These are phyloP conservation scores for Turritis glabra DNA, from an alignment of 345 rosid species.

Conservation along the genomic window DNA sequence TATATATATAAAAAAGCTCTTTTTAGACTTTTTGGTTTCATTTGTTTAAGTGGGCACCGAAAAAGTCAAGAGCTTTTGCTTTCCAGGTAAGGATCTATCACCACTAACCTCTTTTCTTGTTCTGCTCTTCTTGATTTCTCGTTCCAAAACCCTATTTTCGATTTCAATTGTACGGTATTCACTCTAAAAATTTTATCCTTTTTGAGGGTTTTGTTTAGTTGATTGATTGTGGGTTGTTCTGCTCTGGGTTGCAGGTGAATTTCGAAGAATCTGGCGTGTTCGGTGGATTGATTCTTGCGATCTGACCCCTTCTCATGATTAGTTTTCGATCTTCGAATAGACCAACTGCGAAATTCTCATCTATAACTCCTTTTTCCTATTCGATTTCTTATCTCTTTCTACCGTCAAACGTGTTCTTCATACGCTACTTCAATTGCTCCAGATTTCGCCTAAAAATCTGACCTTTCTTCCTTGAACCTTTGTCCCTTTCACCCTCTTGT, in stretches of 20 bases:
- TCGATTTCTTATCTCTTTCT: conserved; percentile 58
- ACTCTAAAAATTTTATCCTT: not conserved
- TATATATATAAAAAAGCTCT: not conserved
- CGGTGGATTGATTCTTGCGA: conserved; percentile 28
- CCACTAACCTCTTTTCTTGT: not conserved
- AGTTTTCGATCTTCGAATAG: conserved; percentile 58
- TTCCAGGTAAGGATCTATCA: conserved; percentile 31
- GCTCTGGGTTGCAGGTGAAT: conserved; percentile 17
- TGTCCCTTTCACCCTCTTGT: conserved; percentile 12
- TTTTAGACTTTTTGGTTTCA: conserved; percentile 16
- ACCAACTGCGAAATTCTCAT: conserved; percentile 47
- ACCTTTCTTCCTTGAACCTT: conserved; percentile 18
- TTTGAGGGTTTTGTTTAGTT: not conserved
- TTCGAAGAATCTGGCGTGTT: conserved; percentile 10
- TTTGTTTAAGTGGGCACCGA: conserved; percentile 28
- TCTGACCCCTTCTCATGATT: conserved; percentile 75
- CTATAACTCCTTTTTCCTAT: conserved; percentile 47
- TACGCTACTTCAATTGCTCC: conserved; percentile 72
- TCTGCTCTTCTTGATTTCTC: conserved; percentile 10
- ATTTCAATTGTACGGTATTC: not conserved
- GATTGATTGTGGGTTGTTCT: conserved; percentile 6
- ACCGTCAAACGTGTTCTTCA: conserved; percentile 71
- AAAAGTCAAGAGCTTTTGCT: conserved; percentile 40
- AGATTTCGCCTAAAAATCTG: conserved; percentile 86
- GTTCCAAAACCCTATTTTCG: not conserved